phyloP scores from a whole-genome alignment of 345 rosid species.

The Noccaea bulbosa region DNA sequence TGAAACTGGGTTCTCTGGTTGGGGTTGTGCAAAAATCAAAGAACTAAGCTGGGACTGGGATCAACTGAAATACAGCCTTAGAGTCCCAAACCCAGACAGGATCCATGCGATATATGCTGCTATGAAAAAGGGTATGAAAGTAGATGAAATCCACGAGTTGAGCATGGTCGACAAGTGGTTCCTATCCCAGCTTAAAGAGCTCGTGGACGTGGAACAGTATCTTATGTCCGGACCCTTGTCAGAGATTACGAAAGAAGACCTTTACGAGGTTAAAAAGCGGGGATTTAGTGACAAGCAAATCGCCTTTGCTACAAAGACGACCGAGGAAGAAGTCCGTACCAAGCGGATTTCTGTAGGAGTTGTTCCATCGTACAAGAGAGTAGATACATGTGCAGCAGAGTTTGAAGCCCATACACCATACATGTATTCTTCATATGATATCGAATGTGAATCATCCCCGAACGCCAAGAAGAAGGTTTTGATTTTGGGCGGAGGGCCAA shows the following conservation, averaged over 20 bases:
- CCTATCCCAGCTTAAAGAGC: conserved; percentile 84
- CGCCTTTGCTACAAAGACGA: conserved; percentile 85
- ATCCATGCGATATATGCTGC: conserved; percentile 88
- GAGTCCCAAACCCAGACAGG: conserved; percentile 90
- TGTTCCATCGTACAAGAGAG: conserved; percentile 85
- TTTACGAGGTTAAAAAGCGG: conserved; percentile 73
- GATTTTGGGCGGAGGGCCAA: conserved; percentile 99
- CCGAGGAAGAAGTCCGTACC: conserved; percentile 78
- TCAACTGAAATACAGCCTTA: conserved; percentile 76
- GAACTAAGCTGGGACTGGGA: conserved; percentile 97
- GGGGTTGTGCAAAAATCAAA: conserved; percentile 82
- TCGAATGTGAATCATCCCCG: conserved; percentile 93
- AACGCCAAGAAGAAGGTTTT: conserved; percentile 75
- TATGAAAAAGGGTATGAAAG: conserved; percentile 95
- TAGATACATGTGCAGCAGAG: conserved; percentile 99
- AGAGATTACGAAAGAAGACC: conserved; percentile 74
- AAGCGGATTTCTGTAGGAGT: conserved; percentile 72
- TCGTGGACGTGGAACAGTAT: conserved; percentile 91
- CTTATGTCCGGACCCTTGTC: conserved; percentile 64
- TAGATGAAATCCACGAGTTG: conserved; percentile 78
- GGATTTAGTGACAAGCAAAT: conserved; percentile 98
- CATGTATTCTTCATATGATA: conserved; percentile 95
- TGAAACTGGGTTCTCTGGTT: conserved; percentile 84
- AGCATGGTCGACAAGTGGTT: conserved; percentile 94
- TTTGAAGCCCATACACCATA: conserved; percentile 96